Conservation (phyloP, 1,284 basidiomycete genomes). For the Macrocybe sp. region DNA sequence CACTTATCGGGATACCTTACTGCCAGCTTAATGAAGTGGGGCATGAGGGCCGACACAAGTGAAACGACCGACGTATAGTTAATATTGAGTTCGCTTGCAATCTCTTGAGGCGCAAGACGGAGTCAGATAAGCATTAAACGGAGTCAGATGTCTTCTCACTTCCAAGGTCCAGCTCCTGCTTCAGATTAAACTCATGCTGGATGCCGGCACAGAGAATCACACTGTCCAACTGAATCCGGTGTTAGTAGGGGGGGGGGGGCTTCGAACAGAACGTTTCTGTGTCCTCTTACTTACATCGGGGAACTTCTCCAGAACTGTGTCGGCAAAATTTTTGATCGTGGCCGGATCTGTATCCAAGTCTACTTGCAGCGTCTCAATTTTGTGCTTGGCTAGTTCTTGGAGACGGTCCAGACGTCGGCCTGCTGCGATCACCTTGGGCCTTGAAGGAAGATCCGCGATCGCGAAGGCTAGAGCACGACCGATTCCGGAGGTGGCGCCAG, state of each 20-base stretch:
- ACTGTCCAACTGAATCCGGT: conserved; percentile 41
- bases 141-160: conserved; percentile 24
- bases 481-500: conserved; percentile 60
- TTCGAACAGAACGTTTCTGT: neutral
- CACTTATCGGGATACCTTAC: conserved; percentile 32
- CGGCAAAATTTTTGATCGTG: conserved; percentile 35
- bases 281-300: conserved; percentile 37
- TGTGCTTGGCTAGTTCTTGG: conserved; percentile 35
- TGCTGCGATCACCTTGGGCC: conserved; percentile 49
- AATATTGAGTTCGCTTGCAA: conserved; percentile 45
- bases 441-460: conserved; percentile 42
- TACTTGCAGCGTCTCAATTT: conserved; percentile 37
- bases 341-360: conserved; percentile 37
- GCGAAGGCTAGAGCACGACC: conserved; percentile 55
- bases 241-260: neutral
- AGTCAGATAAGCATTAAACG: neutral
- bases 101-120: conserved; percentile 24
- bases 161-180: conserved; percentile 41
- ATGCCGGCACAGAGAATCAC: conserved; percentile 44
- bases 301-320: conserved; percentile 35
- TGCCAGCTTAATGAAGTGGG: conserved; percentile 50
- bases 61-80: conserved; percentile 55
- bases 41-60: conserved; percentile 45
- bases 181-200: conserved; percentile 48
- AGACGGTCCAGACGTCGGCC: conserved; percentile 51